Conservation (phyloP, 192 early-diverging fungal genomes). For the Coemansia sp. region DNA sequence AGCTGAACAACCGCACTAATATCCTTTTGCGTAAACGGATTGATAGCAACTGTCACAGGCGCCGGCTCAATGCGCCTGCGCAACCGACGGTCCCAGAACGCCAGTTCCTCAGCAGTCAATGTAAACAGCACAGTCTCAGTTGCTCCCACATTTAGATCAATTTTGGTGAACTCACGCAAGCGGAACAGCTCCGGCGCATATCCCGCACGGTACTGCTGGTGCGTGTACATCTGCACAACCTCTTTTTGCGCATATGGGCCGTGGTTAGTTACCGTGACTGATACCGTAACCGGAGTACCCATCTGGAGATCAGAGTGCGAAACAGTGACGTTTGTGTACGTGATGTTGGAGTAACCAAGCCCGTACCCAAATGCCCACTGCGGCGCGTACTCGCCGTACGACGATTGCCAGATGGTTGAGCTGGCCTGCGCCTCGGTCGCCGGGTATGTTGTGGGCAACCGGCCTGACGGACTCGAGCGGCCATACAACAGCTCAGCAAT, state of each 20-base stretch:
- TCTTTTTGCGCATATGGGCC: slow-evolving; percentile 55
- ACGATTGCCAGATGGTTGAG: slow-evolving; percentile 49
- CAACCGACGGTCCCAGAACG: slow-evolving; percentile 35
- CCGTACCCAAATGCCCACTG: slow-evolving; percentile 62
- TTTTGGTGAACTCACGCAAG: slow-evolving; percentile 58
- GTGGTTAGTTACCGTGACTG: slow-evolving; percentile 51
- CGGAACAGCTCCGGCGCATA: slow-evolving; percentile 57
- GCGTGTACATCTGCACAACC: slow-evolving; percentile 58
- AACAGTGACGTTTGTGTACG: slow-evolving; percentile 48
- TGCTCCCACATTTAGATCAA: slow-evolving; percentile 45
- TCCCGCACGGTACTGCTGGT: slow-evolving; percentile 55
- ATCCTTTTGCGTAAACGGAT: slow-evolving; percentile 21
- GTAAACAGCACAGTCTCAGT: slow-evolving; percentile 43
- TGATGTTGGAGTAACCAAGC: slow-evolving; percentile 57
- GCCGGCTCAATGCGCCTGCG: slow-evolving; percentile 34
- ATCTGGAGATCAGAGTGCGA: slow-evolving; percentile 13
- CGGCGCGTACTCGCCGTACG: slow-evolving; percentile 46
- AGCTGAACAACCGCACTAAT: slow-evolving; percentile 21
- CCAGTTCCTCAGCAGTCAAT: slow-evolving; percentile 42
- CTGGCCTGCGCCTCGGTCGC: slow-evolving; percentile 42
- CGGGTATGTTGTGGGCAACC: slow-evolving; percentile 62
- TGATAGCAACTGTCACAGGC: slow-evolving; percentile 32
- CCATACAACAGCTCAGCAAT: slow-evolving; percentile 63
- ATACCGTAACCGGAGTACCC: slow-evolving; percentile 27
- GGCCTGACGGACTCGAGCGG: slow-evolving; percentile 59